phyloP scores from a whole-genome alignment of 2,329 filamentous ascomycete genomes.

The Fusarium sublunatum region DNA sequence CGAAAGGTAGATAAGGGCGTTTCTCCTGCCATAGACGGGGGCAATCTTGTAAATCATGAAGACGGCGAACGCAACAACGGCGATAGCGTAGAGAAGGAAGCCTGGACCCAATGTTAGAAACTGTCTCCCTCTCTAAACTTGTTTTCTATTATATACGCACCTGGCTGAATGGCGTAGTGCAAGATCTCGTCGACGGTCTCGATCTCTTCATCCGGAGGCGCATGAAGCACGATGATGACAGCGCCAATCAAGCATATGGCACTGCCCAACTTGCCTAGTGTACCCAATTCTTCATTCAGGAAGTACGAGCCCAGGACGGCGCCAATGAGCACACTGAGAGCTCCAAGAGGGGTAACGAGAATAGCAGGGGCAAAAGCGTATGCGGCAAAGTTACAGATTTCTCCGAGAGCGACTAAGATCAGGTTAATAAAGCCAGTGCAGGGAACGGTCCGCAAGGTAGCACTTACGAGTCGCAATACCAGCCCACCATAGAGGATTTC shows the following conservation, averaged over 20 bases:
- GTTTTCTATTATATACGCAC: constrained; percentile 59
- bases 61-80: constrained; percentile 83
- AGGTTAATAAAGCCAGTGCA: constrained; percentile 34
- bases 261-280: constrained; percentile 91
- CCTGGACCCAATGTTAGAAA: constrained; percentile 62
- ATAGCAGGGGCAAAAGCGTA: constrained; percentile 99
- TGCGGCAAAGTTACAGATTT: constrained; percentile 96
- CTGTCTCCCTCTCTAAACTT: background rate
- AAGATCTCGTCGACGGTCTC: constrained; percentile 92
- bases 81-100: constrained; percentile 86
- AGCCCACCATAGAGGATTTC: constrained; percentile 97
- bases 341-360: constrained; percentile 92
- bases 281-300: constrained; percentile 88
- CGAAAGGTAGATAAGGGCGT: constrained; percentile 94
- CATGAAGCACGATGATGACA: constrained; percentile 97
- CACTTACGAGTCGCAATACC: constrained; percentile 86
- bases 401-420: constrained; percentile 82
- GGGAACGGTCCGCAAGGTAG: background rate
- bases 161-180: constrained; percentile 88
- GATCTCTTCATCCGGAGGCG: constrained; percentile 92
- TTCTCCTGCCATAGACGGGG: constrained; percentile 90
- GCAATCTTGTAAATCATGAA: constrained; percentile 98
- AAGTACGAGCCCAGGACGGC: constrained; percentile 96
- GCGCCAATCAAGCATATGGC: constrained; percentile 96
- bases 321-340: constrained; percentile 92